Conservation (phyloP, 257 asterid genomes). For the Scutellaria galericulata region DNA sequence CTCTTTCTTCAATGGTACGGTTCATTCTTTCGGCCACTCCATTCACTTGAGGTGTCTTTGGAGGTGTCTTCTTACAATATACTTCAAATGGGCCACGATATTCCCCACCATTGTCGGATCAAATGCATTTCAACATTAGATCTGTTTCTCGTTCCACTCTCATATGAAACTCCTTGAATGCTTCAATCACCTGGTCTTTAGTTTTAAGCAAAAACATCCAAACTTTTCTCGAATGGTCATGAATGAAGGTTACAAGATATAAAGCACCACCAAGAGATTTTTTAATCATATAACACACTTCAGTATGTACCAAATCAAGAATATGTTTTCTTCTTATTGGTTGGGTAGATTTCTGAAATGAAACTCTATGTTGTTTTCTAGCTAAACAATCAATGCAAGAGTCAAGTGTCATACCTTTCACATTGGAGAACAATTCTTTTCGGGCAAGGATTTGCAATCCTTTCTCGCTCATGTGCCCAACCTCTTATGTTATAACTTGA, state of each 20-base stretch:
- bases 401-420: background rate
- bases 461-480: no score
- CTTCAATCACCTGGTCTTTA: background rate
- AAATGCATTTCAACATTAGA: background rate
- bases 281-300: constrained; percentile 3
- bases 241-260: constrained; percentile 13
- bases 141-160: background rate
- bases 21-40: constrained; percentile 7
- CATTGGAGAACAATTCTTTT: no score
- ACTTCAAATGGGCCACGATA: background rate
- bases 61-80: constrained; percentile 1
- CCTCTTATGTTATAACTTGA: no score
- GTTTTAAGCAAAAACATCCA: background rate
- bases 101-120: background rate
- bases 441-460: no score
- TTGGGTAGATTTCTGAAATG: background rate
- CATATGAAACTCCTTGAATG: constrained; percentile 9
- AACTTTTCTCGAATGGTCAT: background rate
- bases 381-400: background rate
- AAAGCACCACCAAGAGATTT: constrained; percentile 2
- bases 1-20: constrained; percentile 13
- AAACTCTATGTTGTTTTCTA: background rate
- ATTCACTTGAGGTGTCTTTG: constrained; percentile 4
- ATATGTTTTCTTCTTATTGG: background rate
- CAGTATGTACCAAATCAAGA: background rate